Evolutionary conservation across 2,329 filamentous ascomycete species (phyloP).

Genomic region (Seiridium cupressi): DNA sequence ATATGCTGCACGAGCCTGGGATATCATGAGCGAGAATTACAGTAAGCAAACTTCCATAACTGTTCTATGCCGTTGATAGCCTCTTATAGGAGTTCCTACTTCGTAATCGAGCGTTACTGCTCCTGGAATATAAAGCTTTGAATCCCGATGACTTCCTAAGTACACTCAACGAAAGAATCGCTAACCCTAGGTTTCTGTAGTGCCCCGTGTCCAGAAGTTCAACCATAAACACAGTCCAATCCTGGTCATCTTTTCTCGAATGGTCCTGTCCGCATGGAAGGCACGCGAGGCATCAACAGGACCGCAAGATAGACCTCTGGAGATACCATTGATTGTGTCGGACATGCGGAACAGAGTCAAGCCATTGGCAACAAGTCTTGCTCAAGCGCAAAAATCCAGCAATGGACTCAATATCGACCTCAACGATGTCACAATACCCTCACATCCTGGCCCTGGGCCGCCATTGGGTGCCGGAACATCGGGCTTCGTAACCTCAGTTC

Average conservation of each 20-base stretch:
- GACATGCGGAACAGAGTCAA: not conserved
- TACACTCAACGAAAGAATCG: too few relatives aligned
- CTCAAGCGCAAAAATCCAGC: too few relatives aligned
- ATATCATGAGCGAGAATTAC: slow-evolving; percentile 43
- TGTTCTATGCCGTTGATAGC: too few relatives aligned
- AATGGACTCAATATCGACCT: not conserved
- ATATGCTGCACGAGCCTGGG: slow-evolving; percentile 37
- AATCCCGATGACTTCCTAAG: too few relatives aligned
- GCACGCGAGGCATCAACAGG: not conserved
- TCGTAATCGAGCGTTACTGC: too few relatives aligned
- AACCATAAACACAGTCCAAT: not conserved
- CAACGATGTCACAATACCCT: not conserved
- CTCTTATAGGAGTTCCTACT: too few relatives aligned
- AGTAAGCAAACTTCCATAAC: not conserved
- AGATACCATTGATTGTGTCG: not conserved
- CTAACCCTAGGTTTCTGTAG: too few relatives aligned
- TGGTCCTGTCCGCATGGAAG: slow-evolving; percentile 2
- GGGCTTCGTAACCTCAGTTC: not conserved
- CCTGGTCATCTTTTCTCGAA: not conserved
- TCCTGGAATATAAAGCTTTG: too few relatives aligned
- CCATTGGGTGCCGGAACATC: not conserved
- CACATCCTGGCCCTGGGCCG: not conserved
- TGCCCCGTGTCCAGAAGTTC: too few relatives aligned
- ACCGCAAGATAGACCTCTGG: not conserved
- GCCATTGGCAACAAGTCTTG: too few relatives aligned